These are phyloP conservation scores for Santalum album DNA, from an alignment of 164 flowering plant genomes.

Conservation along the genomic window DNA sequence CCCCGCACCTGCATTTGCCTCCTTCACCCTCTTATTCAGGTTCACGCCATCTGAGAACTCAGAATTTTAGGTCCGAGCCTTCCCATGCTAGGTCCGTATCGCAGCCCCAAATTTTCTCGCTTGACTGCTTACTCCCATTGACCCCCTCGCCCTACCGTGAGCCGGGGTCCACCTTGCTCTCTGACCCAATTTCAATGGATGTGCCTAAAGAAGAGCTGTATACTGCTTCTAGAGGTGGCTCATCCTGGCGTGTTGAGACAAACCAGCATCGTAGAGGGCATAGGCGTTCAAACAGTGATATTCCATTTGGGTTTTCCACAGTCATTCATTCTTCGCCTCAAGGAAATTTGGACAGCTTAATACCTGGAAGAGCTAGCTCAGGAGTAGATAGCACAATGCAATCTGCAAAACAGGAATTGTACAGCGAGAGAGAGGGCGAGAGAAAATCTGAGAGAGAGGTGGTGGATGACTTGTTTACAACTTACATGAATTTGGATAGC, in stretches of 20 bases:
- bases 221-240: constrained; percentile 23
- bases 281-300: constrained; percentile 82
- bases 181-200: constrained; percentile 42
- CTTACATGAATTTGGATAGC: constrained; percentile 79
- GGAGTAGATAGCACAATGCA: neutral
- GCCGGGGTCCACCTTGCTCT: constrained; percentile 22
- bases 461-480: constrained; percentile 69
- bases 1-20: constrained; percentile 57
- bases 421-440: constrained; percentile 59
- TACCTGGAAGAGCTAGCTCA: constrained; percentile 32
- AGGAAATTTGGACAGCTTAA: too few relatives aligned
- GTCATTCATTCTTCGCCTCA: constrained; percentile 42
- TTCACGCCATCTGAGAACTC: constrained; percentile 31
- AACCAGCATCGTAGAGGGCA: constrained; percentile 84
- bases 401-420: too few relatives aligned
- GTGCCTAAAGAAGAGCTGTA: constrained; percentile 66
- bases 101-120: constrained; percentile 64
- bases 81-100: constrained; percentile 78
- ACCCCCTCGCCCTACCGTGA: constrained; percentile 71
- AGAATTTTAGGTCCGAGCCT: constrained; percentile 33
- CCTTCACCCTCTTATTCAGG: constrained; percentile 64
- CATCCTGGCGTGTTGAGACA: constrained; percentile 37
- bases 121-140: constrained; percentile 80
- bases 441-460: constrained; percentile 71
- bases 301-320: constrained; percentile 61